Base-by-base conservation (phyloP, 345 rosid species). In the Eucalyptus marginata region DNA sequence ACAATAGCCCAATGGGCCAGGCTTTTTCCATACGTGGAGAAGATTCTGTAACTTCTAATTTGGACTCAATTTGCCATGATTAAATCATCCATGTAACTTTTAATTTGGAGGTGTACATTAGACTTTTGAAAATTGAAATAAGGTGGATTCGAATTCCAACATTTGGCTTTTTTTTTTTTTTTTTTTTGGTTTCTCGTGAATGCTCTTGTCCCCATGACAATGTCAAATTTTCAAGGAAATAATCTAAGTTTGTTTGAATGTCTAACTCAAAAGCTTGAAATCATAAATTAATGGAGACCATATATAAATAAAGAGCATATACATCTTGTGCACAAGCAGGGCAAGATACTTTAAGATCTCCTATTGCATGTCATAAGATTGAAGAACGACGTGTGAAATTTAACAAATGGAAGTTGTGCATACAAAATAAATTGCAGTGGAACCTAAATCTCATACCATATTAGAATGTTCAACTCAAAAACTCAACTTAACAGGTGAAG, bases 381-480 rank as follows among this genome's bases (percentile, higher is more conserved):
- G 43, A 22, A 22, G 5, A 71, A 18, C 0, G 25, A 5, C 0
- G 0, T 11, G 27, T 76, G 47, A 6, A 76, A 76, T 76, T 76
- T 76, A 47, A 76, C 2, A 0, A 71, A 36, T 18, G 13, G 1
- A 2, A 6, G 27, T 13, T 20, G 5, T 24, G 12, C 25, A 76
- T 36, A 22, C 15, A 7, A 36, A 20, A 9, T 68, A 68, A 68
- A 68, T 0, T 33, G 1, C 0, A 31, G 0, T 10, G 0, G 1
- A 33, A 33, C 13, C 43, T 68, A 33, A 68, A 68, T 33, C 4
- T 1, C 1, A 9, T 68, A 68, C 0, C 6, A 17, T 18, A 6
- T 71, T 33, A 71, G 43, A 71, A 71, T 71, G 25, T 17, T 4
- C 7, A 10, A 17, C 27, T 33, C 2, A 17, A 71, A 71, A 1